Percentiles rank a stretch among this genome's conserved stretches.
These are phyloP conservation scores for Primulina tabacum DNA, from an alignment of 257 asterid species.

Conservation along the genomic window DNA sequence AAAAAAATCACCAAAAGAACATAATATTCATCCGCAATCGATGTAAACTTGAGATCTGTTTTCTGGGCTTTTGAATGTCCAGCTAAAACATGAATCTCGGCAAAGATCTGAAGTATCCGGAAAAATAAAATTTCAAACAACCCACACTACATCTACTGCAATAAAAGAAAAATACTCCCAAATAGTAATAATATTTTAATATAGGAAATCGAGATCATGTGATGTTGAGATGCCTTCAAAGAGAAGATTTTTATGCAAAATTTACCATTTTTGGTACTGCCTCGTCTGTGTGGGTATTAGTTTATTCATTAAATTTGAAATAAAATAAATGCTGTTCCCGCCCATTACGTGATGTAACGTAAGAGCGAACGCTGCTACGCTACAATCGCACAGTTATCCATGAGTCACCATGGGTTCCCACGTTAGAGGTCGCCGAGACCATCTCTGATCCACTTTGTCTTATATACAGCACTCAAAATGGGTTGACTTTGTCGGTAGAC, in stretches of 20 bases:
- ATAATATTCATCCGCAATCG: neutral
- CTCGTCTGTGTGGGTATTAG: too few relatives aligned
- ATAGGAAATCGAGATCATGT: neutral
- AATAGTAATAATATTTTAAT: too few relatives aligned
- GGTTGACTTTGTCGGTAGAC: too few relatives aligned
- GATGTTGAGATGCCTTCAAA: neutral
- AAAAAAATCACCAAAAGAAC: neutral
- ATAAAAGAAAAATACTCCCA: constrained; percentile 15
- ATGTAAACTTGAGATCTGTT: constrained; percentile 6
- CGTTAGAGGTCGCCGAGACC: too few relatives aligned
- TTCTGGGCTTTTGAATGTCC: constrained; percentile 26
- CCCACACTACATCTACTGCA: constrained; percentile 17
- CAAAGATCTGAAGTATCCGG: constrained; percentile 31
- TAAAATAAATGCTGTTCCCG: neutral
- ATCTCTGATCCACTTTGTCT: too few relatives aligned
- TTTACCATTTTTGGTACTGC: too few relatives aligned
- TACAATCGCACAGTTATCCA: too few relatives aligned
- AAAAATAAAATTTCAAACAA: constrained; percentile 12
- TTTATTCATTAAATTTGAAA: neutral
- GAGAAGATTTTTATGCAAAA: too few relatives aligned
- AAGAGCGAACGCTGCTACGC: too few relatives aligned
- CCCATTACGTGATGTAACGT: neutral
- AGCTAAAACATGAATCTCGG: constrained; percentile 22
- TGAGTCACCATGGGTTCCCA: too few relatives aligned
- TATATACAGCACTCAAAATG: too few relatives aligned